Base-by-base conservation (phyloP, 805 yeast species). In the Nakazawaea laoshanensis region DNA sequence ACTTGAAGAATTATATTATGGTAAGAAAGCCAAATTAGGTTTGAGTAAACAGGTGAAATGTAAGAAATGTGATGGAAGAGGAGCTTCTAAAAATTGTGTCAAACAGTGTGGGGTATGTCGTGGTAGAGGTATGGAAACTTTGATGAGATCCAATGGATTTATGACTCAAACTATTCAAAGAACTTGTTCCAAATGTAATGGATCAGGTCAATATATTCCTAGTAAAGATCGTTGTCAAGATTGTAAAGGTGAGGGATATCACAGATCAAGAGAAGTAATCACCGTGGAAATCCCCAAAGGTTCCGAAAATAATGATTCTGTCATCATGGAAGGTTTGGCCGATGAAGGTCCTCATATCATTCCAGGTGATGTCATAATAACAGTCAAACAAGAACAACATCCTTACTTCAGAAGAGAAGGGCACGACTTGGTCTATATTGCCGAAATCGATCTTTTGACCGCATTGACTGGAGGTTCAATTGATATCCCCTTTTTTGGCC, bases 341-440 rank as follows among this genome's bases (percentile, higher is more conserved):
- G 87, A 80, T 46, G 81, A 78, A 49, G 80, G 74, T 1, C 49
- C 67, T 13, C 61, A 65, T 39, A 55, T 73, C 3, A 19, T 13
- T 9, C 81, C 87, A 0, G 88, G 88, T 2, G 84, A 80, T 49
- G 78, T 80, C 5, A 55, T 77, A 3, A 65, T 80, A 7, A 70
- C 67, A 2, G 49, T 80, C 16, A 67, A 68, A 42, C 36, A 39
- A 9, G 39, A 36, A 5, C 53, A 27, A 4, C 38, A 59, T 29
- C 44, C 47, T 4, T 43, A 40, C 13, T 63, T 70, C 35, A 57
- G 57, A 10, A 56, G 80, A 39, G 55, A 50, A 29, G 64, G 53
- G 22, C 48, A 65, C 23, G 71, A 73, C 42, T 50, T 76, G 30
- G 57, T 58, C 34, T 48, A 62, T 46, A 64, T 56, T 19, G 57